A percentile compares a stretch with the other conserved stretches of the same genome.
phyloP scores from a whole-genome alignment of 1,284 basidiomycete species.

The Ustilago esculenta region DNA sequence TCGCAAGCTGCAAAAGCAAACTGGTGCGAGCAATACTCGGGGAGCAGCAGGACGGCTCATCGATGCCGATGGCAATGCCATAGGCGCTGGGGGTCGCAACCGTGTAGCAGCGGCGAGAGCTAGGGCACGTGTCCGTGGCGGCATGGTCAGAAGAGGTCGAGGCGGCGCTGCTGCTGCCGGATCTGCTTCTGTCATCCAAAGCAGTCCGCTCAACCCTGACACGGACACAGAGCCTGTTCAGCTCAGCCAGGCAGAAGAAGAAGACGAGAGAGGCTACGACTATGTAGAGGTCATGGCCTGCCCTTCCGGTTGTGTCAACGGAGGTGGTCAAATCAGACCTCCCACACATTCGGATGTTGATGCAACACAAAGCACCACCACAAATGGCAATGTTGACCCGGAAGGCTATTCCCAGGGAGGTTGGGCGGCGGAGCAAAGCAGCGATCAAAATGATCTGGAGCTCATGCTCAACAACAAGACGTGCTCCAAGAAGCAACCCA shows the following conservation, averaged over 20 bases:
- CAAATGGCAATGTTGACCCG: constrained; percentile 13
- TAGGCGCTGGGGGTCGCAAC: constrained; percentile 6
- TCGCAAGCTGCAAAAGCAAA: constrained; percentile 74
- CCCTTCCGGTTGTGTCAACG: constrained; percentile 95
- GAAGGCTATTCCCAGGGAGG: constrained; percentile 37
- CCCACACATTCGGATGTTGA: constrained; percentile 30
- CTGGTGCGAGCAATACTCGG: constrained; percentile 71
- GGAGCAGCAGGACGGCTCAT: constrained; percentile 47
- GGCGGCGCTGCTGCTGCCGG: constrained; percentile 70
- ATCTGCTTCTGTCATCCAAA: constrained; percentile 57
- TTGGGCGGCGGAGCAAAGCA: constrained; percentile 24
- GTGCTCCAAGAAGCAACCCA: constrained; percentile 62
- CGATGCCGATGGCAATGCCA: constrained; percentile 28
- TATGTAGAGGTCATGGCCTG: constrained; percentile 99
- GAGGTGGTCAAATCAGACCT: constrained; percentile 80
- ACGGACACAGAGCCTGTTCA: neutral
- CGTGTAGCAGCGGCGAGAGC: constrained; percentile 9
- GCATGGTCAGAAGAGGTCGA: constrained; percentile 70
- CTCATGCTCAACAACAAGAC: constrained; percentile 65
- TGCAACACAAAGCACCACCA: neutral
- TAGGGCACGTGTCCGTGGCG: constrained; percentile 59
- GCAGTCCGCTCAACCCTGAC: constrained; percentile 37
- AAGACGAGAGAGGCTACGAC: constrained; percentile 77
- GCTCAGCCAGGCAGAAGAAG: constrained; percentile 30
- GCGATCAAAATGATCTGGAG: constrained; percentile 71